Base-by-base conservation (phyloP, 169 alveolate species). In the Plasmodium billcollinsi region DNA sequence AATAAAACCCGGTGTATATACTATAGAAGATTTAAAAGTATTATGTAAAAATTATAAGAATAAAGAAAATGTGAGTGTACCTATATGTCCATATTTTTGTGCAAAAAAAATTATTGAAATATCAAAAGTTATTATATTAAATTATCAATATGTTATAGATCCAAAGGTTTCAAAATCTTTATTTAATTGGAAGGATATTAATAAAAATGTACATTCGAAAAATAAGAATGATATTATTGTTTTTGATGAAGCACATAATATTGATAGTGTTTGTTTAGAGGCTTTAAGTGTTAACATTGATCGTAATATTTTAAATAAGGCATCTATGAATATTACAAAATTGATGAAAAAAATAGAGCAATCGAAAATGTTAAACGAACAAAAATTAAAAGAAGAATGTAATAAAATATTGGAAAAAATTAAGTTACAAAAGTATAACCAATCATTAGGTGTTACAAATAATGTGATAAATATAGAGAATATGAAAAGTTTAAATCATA, bases 171-270 rank as follows among this genome's bases (percentile, higher is more conserved):
- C 99, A 3, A 96, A 94, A 73, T 91, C 95, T 62, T 6, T 66
- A 1, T 73, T 47, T 12, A 76, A 75, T 12, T 88, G 93, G 5
- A 80, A 78, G 24, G 88, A 56, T 56, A 71, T 33, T 47, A 80
- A 73, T 24, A 52, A 61, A 3, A 75, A 88, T 15, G 52, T 73
- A 12, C 54, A 73, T 20, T 33, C 5, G 8, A 33, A 33, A 33
- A 33, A 33, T 33, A 73, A 56, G 67, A 93, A 65, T 45, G 95
- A 73, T 47, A 92, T 86, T n/a, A 98, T 98, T 3, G 99, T 98
- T 1, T 98, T 98, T 89, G 99, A 97, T 86, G 99, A 98, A 94
- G 99, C 99, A n/a, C 99, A 98, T 93, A 98, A 98, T 94, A 98
- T 98, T 73, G 99, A 98, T 92, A 97, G 98, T 86, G 99, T 98